A percentile compares a stretch with the other conserved stretches of the same genome.
Conservation (phyloP, 495 filamentous ascomycete species). For the Hypoxylon subgilvum region DNA sequence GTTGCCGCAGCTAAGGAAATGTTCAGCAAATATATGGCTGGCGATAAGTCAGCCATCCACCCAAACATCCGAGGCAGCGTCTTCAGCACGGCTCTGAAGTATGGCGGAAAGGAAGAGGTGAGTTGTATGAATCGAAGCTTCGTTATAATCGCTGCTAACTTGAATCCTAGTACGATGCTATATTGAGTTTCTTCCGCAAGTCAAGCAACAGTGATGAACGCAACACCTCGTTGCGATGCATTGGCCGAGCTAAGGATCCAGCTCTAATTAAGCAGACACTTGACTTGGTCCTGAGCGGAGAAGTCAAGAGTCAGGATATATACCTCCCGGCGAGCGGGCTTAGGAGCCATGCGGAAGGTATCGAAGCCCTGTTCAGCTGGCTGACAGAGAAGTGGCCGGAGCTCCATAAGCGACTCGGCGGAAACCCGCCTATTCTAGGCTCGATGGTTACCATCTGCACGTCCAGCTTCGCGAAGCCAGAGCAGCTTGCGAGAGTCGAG, state of each 20-base stretch:
- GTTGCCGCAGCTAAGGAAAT: constrained; percentile 70
- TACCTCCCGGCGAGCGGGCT: constrained; percentile 85
- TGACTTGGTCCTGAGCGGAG: constrained; percentile 71
- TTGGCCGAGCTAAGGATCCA: constrained; percentile 78
- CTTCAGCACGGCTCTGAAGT: constrained; percentile 72
- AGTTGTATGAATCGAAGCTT: constrained; percentile 29
- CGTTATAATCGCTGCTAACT: constrained; percentile 26
- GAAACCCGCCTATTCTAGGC: constrained; percentile 81
- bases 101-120: constrained; percentile 76
- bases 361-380: constrained; percentile 82
- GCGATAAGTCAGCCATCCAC: constrained; percentile 73
- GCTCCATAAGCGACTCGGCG: constrained; percentile 70
- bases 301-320: constrained; percentile 95
- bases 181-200: constrained; percentile 82
- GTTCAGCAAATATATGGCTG: constrained; percentile 71
- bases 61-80: constrained; percentile 74
- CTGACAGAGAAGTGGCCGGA: constrained; percentile 85
- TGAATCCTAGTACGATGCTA: constrained; percentile 67
- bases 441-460: constrained; percentile 84
- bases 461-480: constrained; percentile 75
- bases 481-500: constrained; percentile 75
- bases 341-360: constrained; percentile 76
- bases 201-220: constrained; percentile 91
- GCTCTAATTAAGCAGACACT: constrained; percentile 84
- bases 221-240: constrained; percentile 87